These are phyloP conservation scores for Fusarium multiceps DNA, from an alignment of 2,329 filamentous ascomycete genomes.

Conservation along the genomic window DNA sequence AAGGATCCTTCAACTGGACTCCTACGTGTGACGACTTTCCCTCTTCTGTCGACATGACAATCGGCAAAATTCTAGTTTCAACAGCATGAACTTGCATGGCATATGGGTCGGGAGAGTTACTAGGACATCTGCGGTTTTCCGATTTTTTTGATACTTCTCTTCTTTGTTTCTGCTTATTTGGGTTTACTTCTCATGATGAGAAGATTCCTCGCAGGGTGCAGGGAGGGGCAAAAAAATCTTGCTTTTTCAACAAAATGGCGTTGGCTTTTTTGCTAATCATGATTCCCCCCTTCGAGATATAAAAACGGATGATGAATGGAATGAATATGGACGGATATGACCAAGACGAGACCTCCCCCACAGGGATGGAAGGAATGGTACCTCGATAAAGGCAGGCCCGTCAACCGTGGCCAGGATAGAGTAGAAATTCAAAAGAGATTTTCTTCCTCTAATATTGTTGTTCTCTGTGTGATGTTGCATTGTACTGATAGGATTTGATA, in stretches of 20 bases:
- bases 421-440: slow-evolving; percentile 42
- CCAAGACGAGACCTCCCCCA: slow-evolving; percentile 33
- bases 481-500: not conserved
- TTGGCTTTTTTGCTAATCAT: slow-evolving; percentile 54
- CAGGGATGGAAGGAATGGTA: slow-evolving; percentile 39
- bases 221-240: slow-evolving; percentile 52
- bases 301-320: slow-evolving; percentile 45
- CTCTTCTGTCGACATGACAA: slow-evolving; percentile 48
- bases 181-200: slow-evolving; percentile 34
- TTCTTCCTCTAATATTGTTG: slow-evolving; percentile 23
- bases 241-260: slow-evolving; percentile 57
- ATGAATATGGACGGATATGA: slow-evolving; percentile 32
- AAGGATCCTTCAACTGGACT: slow-evolving; percentile 56
- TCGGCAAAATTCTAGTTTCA: slow-evolving; percentile 57
- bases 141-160: slow-evolving; percentile 40
- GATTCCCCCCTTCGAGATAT: slow-evolving; percentile 50
- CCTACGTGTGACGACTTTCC: slow-evolving; percentile 51
- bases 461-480: slow-evolving; percentile 3
- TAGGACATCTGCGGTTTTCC: slow-evolving; percentile 44
- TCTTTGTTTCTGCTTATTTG: slow-evolving; percentile 43
- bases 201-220: slow-evolving; percentile 45
- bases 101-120: slow-evolving; percentile 50
- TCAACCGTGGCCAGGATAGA: slow-evolving; percentile 57
- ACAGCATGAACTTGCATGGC: slow-evolving; percentile 58
- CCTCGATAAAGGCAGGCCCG: slow-evolving; percentile 49